Base-by-base conservation (phyloP, 1,284 basidiomycete species). In the Ganoderma leucocontextum region DNA sequence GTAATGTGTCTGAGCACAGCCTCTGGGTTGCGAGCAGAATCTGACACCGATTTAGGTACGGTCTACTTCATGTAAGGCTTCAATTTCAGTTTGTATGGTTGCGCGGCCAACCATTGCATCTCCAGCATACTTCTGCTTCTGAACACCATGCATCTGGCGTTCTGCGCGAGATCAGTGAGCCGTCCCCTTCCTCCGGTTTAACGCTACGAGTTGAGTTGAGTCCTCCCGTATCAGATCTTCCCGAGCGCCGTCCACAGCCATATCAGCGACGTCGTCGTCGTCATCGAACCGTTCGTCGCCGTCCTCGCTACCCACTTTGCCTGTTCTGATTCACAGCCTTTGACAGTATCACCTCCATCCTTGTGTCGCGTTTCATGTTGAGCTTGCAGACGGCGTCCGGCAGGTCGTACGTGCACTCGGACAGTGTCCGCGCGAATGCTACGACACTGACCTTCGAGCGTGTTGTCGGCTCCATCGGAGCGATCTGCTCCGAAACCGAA, bases 281-380 rank as follows among this genome's bases (percentile, higher is more conserved):
- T 62, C 25, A 58, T 42, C 22, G 53, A 64, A 44, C 63, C 63
- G 63, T 64, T 36, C 19, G 62, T 35, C 15, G 12, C 17, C 10
- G 10, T 4, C 35, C n/a, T 12, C 19, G 4, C 8, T n/a, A 19
- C 9, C 15, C 9, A 33, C 25, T 33, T 53, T 6, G 42, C 39
- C 10, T 0, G n/a, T 25, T 13, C 47, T 49, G 47, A 49, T 10
- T 10, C 47, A 2, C 47, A 2, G 2, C 12, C 7, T 5, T 12
- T 22, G 10, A 25, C 47, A 64, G 63, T 2, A 17, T 64, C 13
- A 64, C 53, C 4, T 53, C 53, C 22, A 44, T 64, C 39, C 63
- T 64, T 5, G 55, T 63, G 49, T 63, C 35, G 22, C 52, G 62
- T 4, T 57, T 63, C 62, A 29, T 63, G 49, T 22, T 63, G 33